Base-by-base conservation (phyloP, 495 filamentous ascomycete genomes). In the Hyaloscypha variabilis region DNA sequence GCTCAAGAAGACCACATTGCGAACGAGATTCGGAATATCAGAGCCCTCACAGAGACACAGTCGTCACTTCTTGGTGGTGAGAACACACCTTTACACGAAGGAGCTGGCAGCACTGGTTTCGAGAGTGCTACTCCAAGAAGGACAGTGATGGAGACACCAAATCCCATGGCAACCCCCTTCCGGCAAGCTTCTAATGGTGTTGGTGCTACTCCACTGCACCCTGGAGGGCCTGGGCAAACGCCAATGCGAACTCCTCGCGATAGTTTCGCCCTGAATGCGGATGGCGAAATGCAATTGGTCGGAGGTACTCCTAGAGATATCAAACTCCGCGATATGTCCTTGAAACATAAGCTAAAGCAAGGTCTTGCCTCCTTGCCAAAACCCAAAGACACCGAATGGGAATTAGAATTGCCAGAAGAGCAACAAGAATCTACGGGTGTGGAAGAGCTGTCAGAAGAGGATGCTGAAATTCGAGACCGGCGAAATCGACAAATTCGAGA, bases 41-140 rank as follows among this genome's bases (percentile, higher is more conserved):
- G 92, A 46, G 92, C 94, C 8, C 79, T 97, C 53, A 97, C 93
- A 0, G 91, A 97, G 71, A 98, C 95, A 0, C 91, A 97, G 72
- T 97, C 94, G n/a, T 96, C 92, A 21, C 81, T 99, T 19, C 83
- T 98, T 21, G 95, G 95, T 62, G 95, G 94, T 0, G 96, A 98
- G 64, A 98, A 97, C 70, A 94, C 93, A 0, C 91, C 92, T 46
- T 81, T 98, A 13, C 86, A 93, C 65, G 91, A 96, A 70, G 91
- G 91, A 23, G 79, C 81, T 42, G 88, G 85, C 11, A 94, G 93
- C 26, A 96, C 94, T 30, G 93, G 93, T 0, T 96, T 96, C 70
- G 92, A 97, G 67, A 90, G 93, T 23, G 88, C 90, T 28, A 87
- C 91, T 8, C 94, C 94, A 49, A 84, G 92, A 63, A 88, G 86